phyloP scores from a whole-genome alignment of 129 eudicot genomes.

The Escallonia rubra region DNA sequence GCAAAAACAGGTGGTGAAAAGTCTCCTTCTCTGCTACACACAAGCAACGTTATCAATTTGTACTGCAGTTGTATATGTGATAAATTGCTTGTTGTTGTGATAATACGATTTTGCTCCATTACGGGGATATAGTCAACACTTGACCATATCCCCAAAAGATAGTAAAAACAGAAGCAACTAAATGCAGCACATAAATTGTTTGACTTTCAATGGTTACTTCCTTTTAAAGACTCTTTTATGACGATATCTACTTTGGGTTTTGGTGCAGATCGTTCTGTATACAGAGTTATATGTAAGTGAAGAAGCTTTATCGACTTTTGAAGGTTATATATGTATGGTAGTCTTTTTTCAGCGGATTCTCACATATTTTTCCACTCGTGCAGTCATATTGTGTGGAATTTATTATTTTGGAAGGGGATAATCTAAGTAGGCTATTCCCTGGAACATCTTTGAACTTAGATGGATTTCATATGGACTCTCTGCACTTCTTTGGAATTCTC shows the following conservation, averaged over 20 bases:
- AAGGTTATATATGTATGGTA: no score
- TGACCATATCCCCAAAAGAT: no score
- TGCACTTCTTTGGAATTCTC: conserved; percentile 64
- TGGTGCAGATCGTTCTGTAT: conserved; percentile 80
- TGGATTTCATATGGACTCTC: conserved; percentile 53
- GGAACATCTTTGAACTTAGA: conserved; percentile 47
- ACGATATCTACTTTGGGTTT: conserved; percentile 14
- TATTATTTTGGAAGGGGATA: conserved; percentile 86
- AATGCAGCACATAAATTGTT: not conserved
- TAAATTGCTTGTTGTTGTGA: not conserved
- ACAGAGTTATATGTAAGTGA: conserved; percentile 87
- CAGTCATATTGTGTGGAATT: conserved; percentile 96
- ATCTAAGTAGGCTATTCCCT: conserved; percentile 73
- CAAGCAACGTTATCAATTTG: no score
- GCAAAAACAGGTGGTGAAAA: no score
- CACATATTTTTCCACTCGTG: conserved; percentile 10
- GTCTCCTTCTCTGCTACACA: no score
- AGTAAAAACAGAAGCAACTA: not conserved
- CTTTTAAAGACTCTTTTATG: conserved; percentile 7
- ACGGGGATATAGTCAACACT: no score
- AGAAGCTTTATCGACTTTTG: not conserved
- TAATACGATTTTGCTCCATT: not conserved
- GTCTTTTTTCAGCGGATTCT: conserved; percentile 3
- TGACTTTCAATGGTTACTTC: not conserved
- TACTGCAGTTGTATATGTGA: not conserved